Evolutionary conservation across 2,329 filamentous ascomycete genomes (phyloP), one percentile per base, ranked within the genome.

Genomic region (Plenodomus biglobosus): DNA sequence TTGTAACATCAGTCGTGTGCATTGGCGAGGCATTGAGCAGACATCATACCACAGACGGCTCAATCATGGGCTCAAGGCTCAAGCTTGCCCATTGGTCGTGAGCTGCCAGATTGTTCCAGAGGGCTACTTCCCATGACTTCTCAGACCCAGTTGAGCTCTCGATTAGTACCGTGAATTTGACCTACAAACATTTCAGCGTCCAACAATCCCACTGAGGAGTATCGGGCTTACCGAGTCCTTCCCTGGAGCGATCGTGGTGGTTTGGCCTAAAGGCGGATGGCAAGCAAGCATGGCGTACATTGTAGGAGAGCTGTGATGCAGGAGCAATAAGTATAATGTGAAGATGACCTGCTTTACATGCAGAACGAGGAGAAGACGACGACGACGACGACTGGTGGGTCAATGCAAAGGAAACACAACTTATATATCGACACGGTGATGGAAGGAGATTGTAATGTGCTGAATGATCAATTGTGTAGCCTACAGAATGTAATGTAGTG

Each of bases 251-350:
- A 88, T 64, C 40, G 82, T 78, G 1, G 89, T 91, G 19, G 88
- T 80, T 66, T 92, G 88, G 1, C 86, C 89, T 42, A 96, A 72
- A 1, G 90, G 83, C 11, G 92, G 92, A 62, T 84, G 85, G 50
- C 78, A 83, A 4, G 78, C 80, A 13, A 87, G 70, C 52, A 78
- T 76, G 18, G 81, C 78, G 64, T 80, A 80, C 70, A 80, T 77
- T 42, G 44, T 52, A 50, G 46, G 19, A 38, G 43, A 18, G 45
- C 16, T 16, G 34, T 27, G 38, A 16, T 36, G 19, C 13, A 38
- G 17, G 24, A 32, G 27, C 19, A 35, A 41, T 16, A 24, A 20
- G 17, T 24, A 30, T 15, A 15, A 15, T 24, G 21, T 30, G 39
- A 24, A 17, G 21, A 22, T 24, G 13, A 16, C 24, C 30, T 6